phyloP scores from a whole-genome alignment of 768 basidiomycete genomes.

The Crepidotus variabilis region DNA sequence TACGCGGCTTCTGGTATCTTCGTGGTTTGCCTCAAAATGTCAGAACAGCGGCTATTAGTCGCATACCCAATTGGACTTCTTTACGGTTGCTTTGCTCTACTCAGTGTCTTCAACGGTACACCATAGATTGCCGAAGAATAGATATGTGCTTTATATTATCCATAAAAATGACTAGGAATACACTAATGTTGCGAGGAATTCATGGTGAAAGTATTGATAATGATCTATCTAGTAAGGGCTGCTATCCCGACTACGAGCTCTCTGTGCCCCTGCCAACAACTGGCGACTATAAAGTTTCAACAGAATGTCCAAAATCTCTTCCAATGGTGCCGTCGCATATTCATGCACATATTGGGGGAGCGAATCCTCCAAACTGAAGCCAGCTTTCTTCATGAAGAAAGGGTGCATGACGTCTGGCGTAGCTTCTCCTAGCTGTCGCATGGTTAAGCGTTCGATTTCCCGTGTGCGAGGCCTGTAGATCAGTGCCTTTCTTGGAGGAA shows the following conservation, averaged over 20 bases:
- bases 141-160: conserved; percentile 1
- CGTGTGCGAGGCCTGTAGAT: conserved; percentile 56
- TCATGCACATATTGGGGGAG: conserved; percentile 87
- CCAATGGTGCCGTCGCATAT: conserved; percentile 78
- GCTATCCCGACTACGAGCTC: neutral
- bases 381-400: conserved; percentile 81
- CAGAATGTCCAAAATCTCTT: conserved; percentile 80
- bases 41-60: conserved; percentile 89
- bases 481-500: conserved; percentile 25
- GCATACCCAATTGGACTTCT: conserved; percentile 94
- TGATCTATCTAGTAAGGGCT: neutral
- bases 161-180: neutral
- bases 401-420: conserved; percentile 87
- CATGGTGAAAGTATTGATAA: conserved; percentile 7
- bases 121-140: conserved; percentile 22
- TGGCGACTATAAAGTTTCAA: conserved; percentile 77
- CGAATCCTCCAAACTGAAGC: conserved; percentile 80
- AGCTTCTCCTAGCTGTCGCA: conserved; percentile 86
- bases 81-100: conserved; percentile 90
- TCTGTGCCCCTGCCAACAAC: conserved; percentile 36
- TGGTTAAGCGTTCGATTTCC: conserved; percentile 74
- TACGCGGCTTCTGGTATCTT: conserved; percentile 96
- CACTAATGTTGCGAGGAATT: neutral
- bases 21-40: conserved; percentile 92
- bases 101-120: conserved; percentile 80